These are phyloP conservation scores for Stagonosporopsis rhizophila DNA, from an alignment of 2,329 filamentous ascomycete species.

Conservation along the genomic window DNA sequence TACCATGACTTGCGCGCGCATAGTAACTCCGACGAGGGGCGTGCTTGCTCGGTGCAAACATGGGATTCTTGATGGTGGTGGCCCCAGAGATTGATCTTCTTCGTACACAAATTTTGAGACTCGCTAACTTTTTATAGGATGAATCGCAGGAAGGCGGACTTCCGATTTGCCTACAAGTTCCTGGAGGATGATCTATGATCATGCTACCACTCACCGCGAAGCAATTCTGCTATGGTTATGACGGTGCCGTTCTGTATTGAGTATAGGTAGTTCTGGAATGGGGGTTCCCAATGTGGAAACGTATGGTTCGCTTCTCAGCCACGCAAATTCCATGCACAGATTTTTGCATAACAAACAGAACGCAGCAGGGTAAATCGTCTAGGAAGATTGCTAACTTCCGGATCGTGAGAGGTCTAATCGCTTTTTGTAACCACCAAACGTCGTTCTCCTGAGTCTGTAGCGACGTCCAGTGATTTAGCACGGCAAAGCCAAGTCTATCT, in stretches of 20 bases:
- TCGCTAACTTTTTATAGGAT: slow-evolving; percentile 70
- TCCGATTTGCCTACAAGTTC: slow-evolving; percentile 98
- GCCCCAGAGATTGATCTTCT: neutral
- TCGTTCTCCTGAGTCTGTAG: neutral
- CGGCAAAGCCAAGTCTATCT: neutral
- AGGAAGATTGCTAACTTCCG: neutral
- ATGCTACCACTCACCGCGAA: slow-evolving; percentile 1
- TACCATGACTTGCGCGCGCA: neutral
- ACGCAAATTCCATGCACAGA: slow-evolving; percentile 8
- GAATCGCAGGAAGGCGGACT: slow-evolving; percentile 97
- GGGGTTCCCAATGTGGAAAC: slow-evolving; percentile 27
- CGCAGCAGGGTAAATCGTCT: neutral
- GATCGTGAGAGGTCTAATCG: neutral
- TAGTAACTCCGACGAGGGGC: neutral
- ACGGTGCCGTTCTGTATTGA: slow-evolving; percentile 39
- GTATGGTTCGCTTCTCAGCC: slow-evolving; percentile 28
- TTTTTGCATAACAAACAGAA: slow-evolving; percentile 4
- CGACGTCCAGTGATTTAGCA: neutral
- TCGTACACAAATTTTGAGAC: neutral
- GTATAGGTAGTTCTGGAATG: slow-evolving; percentile 45
- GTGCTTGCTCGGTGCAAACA: neutral
- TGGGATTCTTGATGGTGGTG: neutral
- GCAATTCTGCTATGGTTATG: slow-evolving; percentile 13
- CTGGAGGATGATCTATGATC: slow-evolving; percentile 85
- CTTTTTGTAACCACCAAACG: too few species aligned